Base-by-base conservation (phyloP, 1,139 yeast species). In the Pichia sp. region DNA sequence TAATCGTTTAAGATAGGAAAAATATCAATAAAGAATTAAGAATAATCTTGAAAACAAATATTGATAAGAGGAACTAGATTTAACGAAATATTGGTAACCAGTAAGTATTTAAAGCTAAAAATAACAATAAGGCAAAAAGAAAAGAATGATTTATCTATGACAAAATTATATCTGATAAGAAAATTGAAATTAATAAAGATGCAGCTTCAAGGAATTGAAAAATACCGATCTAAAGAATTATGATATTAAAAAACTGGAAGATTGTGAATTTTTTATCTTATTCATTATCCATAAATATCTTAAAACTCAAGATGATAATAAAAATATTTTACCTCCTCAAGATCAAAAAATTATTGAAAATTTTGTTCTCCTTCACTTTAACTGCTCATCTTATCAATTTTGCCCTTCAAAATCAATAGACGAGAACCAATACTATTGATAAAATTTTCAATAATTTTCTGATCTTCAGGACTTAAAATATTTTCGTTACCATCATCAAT, bases 261-360 rank as follows among this genome's bases (percentile, higher is more conserved):
- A 85, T 8, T 90, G 97, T 65, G 96, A 89, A 63, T 66, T 16
- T 16, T 16, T 16, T 85, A 51, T 85, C 92, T 4, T 92, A 92
- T 61, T 87, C 95, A 8, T 86, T 96, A 0, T 84, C 96, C 0
- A 77, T 90, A 47, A 90, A 97, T 97, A 87, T 92, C 96, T 68
- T 92, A 56, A 73, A 43, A 29, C 20, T 33, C 63, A 63, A 23
- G 67, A 66, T 8, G 35, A 45, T 22, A 36, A 43, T 12, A 58
- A 52, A 22, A 67, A 32, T 32, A 3, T 8, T 3, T 32, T 32
- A 32, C 10, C 35, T 3, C 16, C 16, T 9, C 87, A 83, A 40
- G 96, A 90, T 60, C 70, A 70, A 45, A 75, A 73, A 33, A 82
- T 85, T 67, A 87, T 90, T 46, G 87, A 82, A 58, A 82, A 80